A percentile compares a stretch with the other conserved stretches of the same genome.
Evolutionary conservation across 2,329 filamentous ascomycete species (phyloP).

Genomic region (Pseudogymnoascus sp.): DNA sequence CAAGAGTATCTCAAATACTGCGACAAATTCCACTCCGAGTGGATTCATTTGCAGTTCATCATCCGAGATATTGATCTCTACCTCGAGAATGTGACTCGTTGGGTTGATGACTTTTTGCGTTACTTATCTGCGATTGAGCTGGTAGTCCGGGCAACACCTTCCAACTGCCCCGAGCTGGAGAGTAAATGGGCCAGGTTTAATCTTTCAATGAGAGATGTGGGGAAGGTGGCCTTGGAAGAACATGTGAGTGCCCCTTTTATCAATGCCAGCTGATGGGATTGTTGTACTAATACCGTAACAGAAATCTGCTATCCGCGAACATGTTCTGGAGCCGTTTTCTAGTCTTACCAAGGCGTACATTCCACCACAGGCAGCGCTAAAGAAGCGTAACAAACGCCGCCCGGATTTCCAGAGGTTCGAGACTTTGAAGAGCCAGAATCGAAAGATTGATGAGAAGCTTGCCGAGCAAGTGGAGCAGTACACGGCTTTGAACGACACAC

Average conservation of each 20-base stretch:
- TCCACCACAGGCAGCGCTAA: slow-evolving; percentile 80
- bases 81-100: slow-evolving; percentile 69
- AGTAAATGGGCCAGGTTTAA: slow-evolving; percentile 93
- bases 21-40: slow-evolving; percentile 86
- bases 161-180: slow-evolving; percentile 70
- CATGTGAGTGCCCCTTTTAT: slow-evolving; percentile 51
- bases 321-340: slow-evolving; percentile 78
- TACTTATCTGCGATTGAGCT: slow-evolving; percentile 76
- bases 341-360: slow-evolving; percentile 71
- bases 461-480: slow-evolving; percentile 82
- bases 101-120: slow-evolving; percentile 72
- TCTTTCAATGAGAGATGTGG: slow-evolving; percentile 76
- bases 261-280: slow-evolving; percentile 12
- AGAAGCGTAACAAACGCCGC: slow-evolving; percentile 88
- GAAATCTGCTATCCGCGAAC: slow-evolving; percentile 62
- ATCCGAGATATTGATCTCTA: slow-evolving; percentile 85
- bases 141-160: slow-evolving; percentile 66
- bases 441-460: slow-evolving; percentile 81
- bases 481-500: slow-evolving; percentile 71
- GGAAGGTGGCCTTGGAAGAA: slow-evolving; percentile 72
- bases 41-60: slow-evolving; percentile 84
- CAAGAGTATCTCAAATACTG: slow-evolving; percentile 70
- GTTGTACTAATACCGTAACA: slow-evolving; percentile 24
- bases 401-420: slow-evolving; percentile 79
- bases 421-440: slow-evolving; percentile 67